A percentile compares a stretch with the other conserved stretches of the same genome.
Conservation (phyloP, 2,329 filamentous ascomycete species). For the Pseudopyrenochaeta lycopersici region DNA sequence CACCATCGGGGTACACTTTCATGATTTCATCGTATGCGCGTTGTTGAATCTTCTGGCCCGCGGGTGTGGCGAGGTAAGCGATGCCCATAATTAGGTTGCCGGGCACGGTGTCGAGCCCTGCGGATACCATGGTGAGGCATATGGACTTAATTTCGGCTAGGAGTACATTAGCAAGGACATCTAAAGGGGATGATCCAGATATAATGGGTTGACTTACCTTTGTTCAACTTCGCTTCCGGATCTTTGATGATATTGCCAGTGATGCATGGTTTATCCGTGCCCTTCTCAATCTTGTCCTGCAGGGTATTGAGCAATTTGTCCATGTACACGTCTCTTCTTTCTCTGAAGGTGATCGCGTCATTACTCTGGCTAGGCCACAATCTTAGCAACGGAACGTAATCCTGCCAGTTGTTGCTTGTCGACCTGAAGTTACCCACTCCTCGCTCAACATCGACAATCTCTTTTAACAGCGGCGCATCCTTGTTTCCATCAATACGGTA, state of each 20-base stretch:
- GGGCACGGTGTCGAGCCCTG: constrained; percentile 82
- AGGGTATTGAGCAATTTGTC: constrained; percentile 67
- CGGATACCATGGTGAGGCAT: constrained; percentile 82
- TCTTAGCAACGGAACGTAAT: constrained; percentile 80
- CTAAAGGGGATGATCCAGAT: not conserved
- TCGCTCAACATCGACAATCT: constrained; percentile 79
- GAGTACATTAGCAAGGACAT: constrained; percentile 9
- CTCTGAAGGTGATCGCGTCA: constrained; percentile 71
- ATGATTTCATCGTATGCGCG: constrained; percentile 75
- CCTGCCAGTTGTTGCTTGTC: constrained; percentile 85
- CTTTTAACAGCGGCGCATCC: constrained; percentile 71
- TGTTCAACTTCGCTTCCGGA: constrained; percentile 73
- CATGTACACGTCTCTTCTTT: constrained; percentile 73
- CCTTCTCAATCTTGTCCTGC: constrained; percentile 68
- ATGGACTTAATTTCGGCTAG: constrained; percentile 80
- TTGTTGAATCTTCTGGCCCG: constrained; percentile 75
- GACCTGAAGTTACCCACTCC: constrained; percentile 79
- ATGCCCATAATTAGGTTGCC: constrained; percentile 83
- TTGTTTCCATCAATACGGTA: constrained; percentile 77
- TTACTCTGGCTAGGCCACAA: constrained; percentile 69
- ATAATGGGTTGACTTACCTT: constrained; percentile 56
- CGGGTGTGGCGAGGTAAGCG: constrained; percentile 73
- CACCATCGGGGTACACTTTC: constrained; percentile 74
- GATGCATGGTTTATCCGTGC: constrained; percentile 74
- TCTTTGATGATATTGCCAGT: constrained; percentile 75